A percentile compares a stretch with the other conserved stretches of the same genome.
Conservation (phyloP, 2,329 filamentous ascomycete genomes). For the Penicillium oxalicum region DNA sequence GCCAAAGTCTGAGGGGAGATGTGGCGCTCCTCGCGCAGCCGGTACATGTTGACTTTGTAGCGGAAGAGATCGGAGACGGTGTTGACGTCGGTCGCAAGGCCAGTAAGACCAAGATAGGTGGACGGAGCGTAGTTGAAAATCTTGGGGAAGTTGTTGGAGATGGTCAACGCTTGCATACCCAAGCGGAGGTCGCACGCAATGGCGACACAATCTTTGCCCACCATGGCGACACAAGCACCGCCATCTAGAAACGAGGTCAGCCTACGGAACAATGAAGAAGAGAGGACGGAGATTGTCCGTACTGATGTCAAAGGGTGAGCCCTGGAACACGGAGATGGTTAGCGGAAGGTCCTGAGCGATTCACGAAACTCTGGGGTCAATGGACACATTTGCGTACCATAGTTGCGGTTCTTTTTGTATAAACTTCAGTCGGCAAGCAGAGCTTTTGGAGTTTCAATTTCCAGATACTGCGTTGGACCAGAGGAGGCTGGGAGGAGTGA, state of each 20-base stretch:
- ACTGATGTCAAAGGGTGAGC: slow-evolving; percentile 95
- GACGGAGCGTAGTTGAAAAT: slow-evolving; percentile 91
- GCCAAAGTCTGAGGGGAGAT: slow-evolving; percentile 93
- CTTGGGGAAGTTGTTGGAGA: slow-evolving; percentile 99
- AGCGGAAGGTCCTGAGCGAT: slow-evolving; percentile 25
- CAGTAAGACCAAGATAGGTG: slow-evolving; percentile 91
- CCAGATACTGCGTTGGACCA: slow-evolving; percentile 5
- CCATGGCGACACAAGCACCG: slow-evolving; percentile 96
- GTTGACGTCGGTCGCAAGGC: slow-evolving; percentile 89
- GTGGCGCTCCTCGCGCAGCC: slow-evolving; percentile 92
- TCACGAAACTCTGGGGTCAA: slow-evolving; percentile 6
- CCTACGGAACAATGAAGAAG: slow-evolving; percentile 5
- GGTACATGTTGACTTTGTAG: slow-evolving; percentile 99
- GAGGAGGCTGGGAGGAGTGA: slow-evolving; percentile 7
- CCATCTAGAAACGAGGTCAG: slow-evolving; percentile 51
- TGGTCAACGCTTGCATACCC: slow-evolving; percentile 89
- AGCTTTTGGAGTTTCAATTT: slow-evolving; percentile 11
- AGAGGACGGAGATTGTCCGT: slow-evolving; percentile 31
- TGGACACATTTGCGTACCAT: slow-evolving; percentile 18
- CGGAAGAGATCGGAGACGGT: slow-evolving; percentile 96
- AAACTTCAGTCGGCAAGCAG: slow-evolving; percentile 9
- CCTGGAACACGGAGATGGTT: slow-evolving; percentile 49
- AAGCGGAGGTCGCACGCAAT: slow-evolving; percentile 98
- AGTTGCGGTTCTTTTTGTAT: slow-evolving; percentile 14
- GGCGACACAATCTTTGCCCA: slow-evolving; percentile 98